Base-by-base conservation (phyloP, 2,329 filamentous ascomycete genomes). In the Phialocephala subalpina region DNA sequence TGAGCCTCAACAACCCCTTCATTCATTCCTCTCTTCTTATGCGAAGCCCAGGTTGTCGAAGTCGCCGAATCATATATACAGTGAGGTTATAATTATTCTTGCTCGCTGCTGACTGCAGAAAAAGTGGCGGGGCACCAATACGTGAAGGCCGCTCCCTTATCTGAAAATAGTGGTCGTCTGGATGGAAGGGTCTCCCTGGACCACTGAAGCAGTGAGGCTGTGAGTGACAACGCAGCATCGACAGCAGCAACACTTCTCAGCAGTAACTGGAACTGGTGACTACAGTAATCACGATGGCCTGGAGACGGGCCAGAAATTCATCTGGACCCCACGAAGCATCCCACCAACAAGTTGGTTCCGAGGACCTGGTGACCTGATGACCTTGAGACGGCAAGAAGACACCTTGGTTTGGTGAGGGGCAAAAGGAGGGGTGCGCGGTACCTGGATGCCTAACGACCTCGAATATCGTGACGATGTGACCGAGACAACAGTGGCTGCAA, bases 161-260 rank as follows among this genome's bases (percentile, higher is more conserved):
- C 63, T 65, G 57, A 61, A 65, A 65, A 65, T 65, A 61, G 63
- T n/a, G 11, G 16, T 52, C 40, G 63, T 58, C 47, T 53, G 58
- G 42, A 62, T 58, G 63, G 52, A 40, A 45, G 40, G 25, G 22
- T 29, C n/a, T 38, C 27, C 29, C 52, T 22, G n/a, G 49, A 36
- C 42, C 38, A 57, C 60, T 33, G 53, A 12, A 58, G 38, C 33
- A 52, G 38, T 62, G 64, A 66, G 60, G 64, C 64, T 66, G 64
- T 66, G 64, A 33, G 53, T 66, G 62, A 59, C 62, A 64, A 55
- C 55, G 62, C 62, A 64, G 56, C 62, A 64, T 55, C 56, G 57
- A 59, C 27, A 59, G n/a, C 29, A 59, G 57, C 25, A 47, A 22
- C 45, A 27, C 40, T 42, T 22, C 11, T 14, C 47, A 52, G 47